Percentiles rank a stretch among this genome's conserved stretches.
Evolutionary conservation across 164 flowering plant genomes (phyloP).

Genomic region (Hamamelis virginiana): DNA sequence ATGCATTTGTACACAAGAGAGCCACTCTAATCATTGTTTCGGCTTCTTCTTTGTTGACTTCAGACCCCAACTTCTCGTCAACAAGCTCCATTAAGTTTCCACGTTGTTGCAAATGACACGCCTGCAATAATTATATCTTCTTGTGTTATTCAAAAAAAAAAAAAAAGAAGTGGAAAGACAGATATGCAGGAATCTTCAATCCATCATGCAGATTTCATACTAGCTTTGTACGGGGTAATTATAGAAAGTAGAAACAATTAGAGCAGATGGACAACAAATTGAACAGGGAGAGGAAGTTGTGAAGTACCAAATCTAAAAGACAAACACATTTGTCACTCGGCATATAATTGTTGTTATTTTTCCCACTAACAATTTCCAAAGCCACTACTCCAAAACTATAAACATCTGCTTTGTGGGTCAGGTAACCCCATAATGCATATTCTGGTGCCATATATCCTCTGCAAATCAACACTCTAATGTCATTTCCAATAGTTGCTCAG

Average conservation of each 20-base stretch:
- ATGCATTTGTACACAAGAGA: slow-evolving; percentile 12
- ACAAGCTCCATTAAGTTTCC: slow-evolving; percentile 12
- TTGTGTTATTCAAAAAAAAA: no score
- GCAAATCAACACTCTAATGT: slow-evolving; percentile 10
- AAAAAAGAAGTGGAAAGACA: no score
- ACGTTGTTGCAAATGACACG: slow-evolving; percentile 4
- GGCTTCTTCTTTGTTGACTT: slow-evolving; percentile 8
- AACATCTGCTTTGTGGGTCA: slow-evolving; percentile 57
- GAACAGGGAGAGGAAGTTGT: neutral
- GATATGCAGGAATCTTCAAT: no score
- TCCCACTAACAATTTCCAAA: slow-evolving; percentile 52
- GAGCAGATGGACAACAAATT: neutral
- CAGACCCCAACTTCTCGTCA: slow-evolving; percentile 7
- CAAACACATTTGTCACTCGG: slow-evolving; percentile 26
- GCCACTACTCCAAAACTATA: slow-evolving; percentile 59
- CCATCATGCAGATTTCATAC: no score
- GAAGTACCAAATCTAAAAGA: slow-evolving; percentile 51
- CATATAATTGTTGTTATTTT: slow-evolving; percentile 28
- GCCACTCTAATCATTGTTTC: slow-evolving; percentile 11
- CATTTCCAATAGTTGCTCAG: neutral
- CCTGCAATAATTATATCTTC: slow-evolving; percentile 5
- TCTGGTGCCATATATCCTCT: slow-evolving; percentile 54
- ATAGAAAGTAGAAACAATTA: no score
- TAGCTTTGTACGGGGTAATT: no score
- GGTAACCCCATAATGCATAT: slow-evolving; percentile 45